Evolutionary conservation across 176 grass and related monocot species (phyloP).

Genomic region (Triticum urartu): DNA sequence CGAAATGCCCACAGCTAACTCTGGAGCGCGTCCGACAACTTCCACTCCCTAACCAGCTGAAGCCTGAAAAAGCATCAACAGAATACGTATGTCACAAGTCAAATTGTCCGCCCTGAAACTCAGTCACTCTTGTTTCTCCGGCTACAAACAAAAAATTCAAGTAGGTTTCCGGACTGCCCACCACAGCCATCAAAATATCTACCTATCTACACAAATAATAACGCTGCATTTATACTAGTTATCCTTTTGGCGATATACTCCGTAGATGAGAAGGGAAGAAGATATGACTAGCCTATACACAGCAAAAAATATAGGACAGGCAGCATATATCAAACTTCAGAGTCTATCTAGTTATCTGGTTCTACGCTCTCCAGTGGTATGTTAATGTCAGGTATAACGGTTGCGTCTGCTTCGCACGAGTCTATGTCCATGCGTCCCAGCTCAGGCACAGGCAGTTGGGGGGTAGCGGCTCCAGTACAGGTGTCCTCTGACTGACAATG

Average conservation of each 20-base stretch:
- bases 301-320: slow-evolving; percentile 14
- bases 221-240: slow-evolving; percentile 24
- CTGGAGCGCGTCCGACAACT: not conserved
- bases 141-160: not conserved
- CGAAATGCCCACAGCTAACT: too few species aligned
- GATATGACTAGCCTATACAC: slow-evolving; percentile 33
- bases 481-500: not conserved
- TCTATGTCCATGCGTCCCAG: not conserved
- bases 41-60: not conserved
- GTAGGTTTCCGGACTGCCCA: not conserved
- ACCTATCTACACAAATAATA: not conserved
- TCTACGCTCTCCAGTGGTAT: slow-evolving; percentile 14
- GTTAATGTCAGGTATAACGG: slow-evolving; percentile 1
- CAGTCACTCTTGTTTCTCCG: not conserved
- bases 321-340: slow-evolving; percentile 22
- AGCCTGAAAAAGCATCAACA: not conserved
- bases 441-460: not conserved
- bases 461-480: not conserved
- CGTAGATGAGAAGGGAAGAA: not conserved
- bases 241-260: not conserved
- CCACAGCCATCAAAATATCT: not conserved
- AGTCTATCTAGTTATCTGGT: slow-evolving; percentile 22
- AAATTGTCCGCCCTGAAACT: not conserved
- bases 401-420: not conserved
- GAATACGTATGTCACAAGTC: not conserved